Evolutionary conservation across 1,139 yeast species (phyloP), one percentile per base, ranked within the genome.

Genomic region (Candida albicans): DNA sequence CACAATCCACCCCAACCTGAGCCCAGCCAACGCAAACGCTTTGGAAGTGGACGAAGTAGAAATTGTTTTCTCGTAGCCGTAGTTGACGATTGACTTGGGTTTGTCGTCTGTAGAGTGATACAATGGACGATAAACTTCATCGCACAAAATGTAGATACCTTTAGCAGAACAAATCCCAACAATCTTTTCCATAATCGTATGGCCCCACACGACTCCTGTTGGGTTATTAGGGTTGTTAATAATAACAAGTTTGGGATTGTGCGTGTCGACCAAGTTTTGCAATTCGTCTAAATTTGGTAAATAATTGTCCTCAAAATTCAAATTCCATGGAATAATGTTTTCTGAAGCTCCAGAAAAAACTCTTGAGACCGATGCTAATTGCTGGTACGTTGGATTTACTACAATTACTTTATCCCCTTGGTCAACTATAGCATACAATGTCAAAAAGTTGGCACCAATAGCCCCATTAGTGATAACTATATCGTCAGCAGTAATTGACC

Each of bases 191-290:
- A 79, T 54, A 8, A 59, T 46, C 1, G 55, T 57, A 42, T 68
- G 63, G 2, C 64, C 61, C 61, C 79, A 70, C 8, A 77, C 73
- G 5, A 65, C 61, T 0, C 84, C 84, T 0, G 81, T 67, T 1
- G 84, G 84, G 51, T 79, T 79, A 52, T 78, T 75, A 7, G 84
- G 84, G 50, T 74, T 74, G 51, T 78, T 79, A 43, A 79, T 59
- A 35, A 77, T 69, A 38, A 80, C 61, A 32, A 77, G 52, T 52
- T 72, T 73, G 1, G 82, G 77, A 33, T 67, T 61, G 33, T 62
- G 52, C 22, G 56, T 53, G 29, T 57, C 57, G 10, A 70, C 53
- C 50, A 73, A 54, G 18, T 33, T 18, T 15, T 52, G 45, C 40
- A 79, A 61, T 36, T 57, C 56, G 2, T 52, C 55, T 22, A 78